Conservation (phyloP, 225 moss, liverwort and hornwort genomes). For the Pleurozium schreberi region DNA sequence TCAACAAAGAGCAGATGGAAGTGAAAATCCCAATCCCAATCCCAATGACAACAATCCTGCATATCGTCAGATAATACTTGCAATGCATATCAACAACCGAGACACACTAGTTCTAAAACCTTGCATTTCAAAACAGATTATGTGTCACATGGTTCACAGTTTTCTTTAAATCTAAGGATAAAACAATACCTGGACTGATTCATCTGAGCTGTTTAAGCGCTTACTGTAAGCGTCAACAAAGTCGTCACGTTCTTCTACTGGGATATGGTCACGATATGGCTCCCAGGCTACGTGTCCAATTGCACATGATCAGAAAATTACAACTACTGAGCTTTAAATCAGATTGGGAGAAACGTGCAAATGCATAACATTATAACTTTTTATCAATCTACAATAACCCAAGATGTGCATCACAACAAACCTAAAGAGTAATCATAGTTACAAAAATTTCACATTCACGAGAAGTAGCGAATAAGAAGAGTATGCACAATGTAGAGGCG, state of each 20-base stretch:
- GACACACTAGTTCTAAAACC: not conserved
- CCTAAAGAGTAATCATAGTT: not conserved
- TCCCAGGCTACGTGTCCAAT: constrained; percentile 56
- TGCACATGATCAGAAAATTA: not conserved
- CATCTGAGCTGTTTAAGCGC: constrained; percentile 63
- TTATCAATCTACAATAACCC: not conserved
- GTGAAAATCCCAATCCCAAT: not conserved
- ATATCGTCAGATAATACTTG: not conserved
- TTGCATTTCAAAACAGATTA: not conserved
- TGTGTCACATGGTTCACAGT: not conserved
- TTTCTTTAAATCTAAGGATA: not conserved
- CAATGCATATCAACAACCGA: not conserved
- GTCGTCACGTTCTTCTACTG: constrained; percentile 50
- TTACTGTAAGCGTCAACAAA: constrained; percentile 79
- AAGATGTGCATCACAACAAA: not conserved
- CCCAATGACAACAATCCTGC: not conserved
- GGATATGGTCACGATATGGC: constrained; percentile 56
- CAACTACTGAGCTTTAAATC: not conserved
- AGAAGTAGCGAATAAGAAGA: not conserved
- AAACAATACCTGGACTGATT: constrained; percentile 34
- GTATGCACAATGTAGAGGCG: not conserved
- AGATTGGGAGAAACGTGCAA: not conserved
- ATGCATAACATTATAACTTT: not conserved
- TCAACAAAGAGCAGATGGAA: not conserved
- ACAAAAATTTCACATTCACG: not conserved